Percentiles rank a stretch among this genome's conserved stretches.
Evolutionary conservation across 2,329 filamentous ascomycete genomes (phyloP).

Genomic region (Aspergillus texensis): DNA sequence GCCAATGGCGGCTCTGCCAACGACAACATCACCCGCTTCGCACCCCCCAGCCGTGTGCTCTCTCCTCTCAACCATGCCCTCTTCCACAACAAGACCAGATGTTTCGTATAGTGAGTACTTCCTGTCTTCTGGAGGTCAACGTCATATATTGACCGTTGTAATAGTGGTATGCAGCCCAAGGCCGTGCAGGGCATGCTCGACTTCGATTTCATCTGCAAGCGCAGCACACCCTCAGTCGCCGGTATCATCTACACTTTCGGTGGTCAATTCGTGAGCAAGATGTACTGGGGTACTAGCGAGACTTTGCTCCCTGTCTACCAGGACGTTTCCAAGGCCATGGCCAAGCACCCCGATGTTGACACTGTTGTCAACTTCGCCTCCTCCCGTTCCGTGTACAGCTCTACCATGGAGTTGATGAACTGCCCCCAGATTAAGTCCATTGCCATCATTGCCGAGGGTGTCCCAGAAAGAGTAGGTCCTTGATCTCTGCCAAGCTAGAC

Average conservation of each 20-base stretch:
- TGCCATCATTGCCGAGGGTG: slow-evolving; percentile 99
- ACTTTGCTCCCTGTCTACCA: slow-evolving; percentile 98
- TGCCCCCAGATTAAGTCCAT: slow-evolving; percentile 97
- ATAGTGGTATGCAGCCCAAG: slow-evolving; percentile 88
- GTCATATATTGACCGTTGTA: slow-evolving; percentile 15
- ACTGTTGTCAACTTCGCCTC: slow-evolving; percentile 99
- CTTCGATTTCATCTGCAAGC: slow-evolving; percentile 99
- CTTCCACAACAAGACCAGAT: slow-evolving; percentile 99
- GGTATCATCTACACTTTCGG: slow-evolving; percentile 99
- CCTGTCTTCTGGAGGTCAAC: not conserved
- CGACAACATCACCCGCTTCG: slow-evolving; percentile 98
- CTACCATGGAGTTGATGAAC: slow-evolving; percentile 98
- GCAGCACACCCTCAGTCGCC: slow-evolving; percentile 90
- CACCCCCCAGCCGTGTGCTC: slow-evolving; percentile 85
- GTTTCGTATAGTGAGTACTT: slow-evolving; percentile 84
- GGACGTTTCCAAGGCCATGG: slow-evolving; percentile 85
- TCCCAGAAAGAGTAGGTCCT: slow-evolving; percentile 81
- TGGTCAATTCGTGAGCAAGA: slow-evolving; percentile 99
- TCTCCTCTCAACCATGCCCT: slow-evolving; percentile 89
- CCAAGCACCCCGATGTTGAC: slow-evolving; percentile 96
- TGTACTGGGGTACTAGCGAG: slow-evolving; percentile 99
- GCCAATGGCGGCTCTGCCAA: slow-evolving; percentile 70
- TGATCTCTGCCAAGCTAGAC: not conserved
- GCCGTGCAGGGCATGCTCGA: slow-evolving; percentile 93
- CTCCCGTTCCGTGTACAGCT: slow-evolving; percentile 96